Base-by-base conservation (phyloP, 176 grass and related monocot genomes). In the Chloris gayana region DNA sequence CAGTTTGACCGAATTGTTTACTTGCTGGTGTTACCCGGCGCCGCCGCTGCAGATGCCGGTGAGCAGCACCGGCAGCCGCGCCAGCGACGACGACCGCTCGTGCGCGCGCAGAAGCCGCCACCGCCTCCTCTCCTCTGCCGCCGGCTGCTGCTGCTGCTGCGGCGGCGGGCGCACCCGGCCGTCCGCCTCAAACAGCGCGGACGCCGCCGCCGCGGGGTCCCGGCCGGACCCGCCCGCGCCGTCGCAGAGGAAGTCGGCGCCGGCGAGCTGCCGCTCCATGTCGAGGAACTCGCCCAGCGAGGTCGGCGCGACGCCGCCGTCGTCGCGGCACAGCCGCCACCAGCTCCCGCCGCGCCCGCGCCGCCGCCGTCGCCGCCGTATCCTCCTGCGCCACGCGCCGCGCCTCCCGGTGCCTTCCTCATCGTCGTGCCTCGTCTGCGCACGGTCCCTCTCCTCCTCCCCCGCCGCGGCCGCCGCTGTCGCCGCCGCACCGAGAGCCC, bases 31-130 rank as follows among this genome's bases (percentile, higher is more conserved):
- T 53, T 81, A 95, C 63, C 90, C 89, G 0, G 89, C 79, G 11
- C 89, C 92, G 72, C 95, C 86, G 70, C 90, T 93, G 63, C 95
- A 98, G 68, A 98, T 98, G 34, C 90, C 91, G 39, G 90, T 87
- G 44, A 98, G 74, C 72, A 95, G 67, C 84, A 92, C 83, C 5
- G 95, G 95, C 33, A 98, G 64, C 60, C 92, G 57, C 8, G 75
- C 80, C 31, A 88, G 56, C 18, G 89, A 92, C 3, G 73, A 71
- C 1, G 87, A 77, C 27, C 61, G 62, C 4, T 87, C 91, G 2
- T 76, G 42, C 6, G 30, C 18, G 22, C 84, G 53, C 71, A 76
- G 82, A 42, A 82, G 73, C 44, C 78, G 57, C 77, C 77, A 84
- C 42, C 68, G 31, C 6, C 85, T 77, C 7, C 80, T 71, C 61